Percentiles rank a stretch among this genome's conserved stretches.
Conservation (phyloP, 2,329 filamentous ascomycete species). For the Bipolaris bicolor region DNA sequence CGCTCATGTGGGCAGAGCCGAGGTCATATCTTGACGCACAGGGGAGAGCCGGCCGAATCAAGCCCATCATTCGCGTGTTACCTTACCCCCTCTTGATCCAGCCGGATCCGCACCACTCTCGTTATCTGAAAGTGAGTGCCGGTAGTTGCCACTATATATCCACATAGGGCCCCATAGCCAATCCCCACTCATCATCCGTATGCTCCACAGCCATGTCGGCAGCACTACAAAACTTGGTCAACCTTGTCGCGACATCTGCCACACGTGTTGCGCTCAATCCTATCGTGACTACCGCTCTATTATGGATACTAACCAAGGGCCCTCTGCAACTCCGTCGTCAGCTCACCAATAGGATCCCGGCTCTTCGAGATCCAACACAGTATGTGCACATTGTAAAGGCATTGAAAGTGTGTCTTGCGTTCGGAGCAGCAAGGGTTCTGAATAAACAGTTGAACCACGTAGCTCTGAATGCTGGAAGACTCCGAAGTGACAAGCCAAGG, state of each 20-base stretch:
- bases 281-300: slow-evolving; percentile 35
- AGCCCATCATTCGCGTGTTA: not conserved
- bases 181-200: not conserved
- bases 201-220: slow-evolving; percentile 24
- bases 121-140: not conserved
- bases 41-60: slow-evolving; percentile 6
- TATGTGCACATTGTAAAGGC: slow-evolving; percentile 30
- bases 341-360: slow-evolving; percentile 24
- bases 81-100: slow-evolving; percentile 7
- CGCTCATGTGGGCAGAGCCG: not conserved
- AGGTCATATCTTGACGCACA: slow-evolving; percentile 2
- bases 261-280: slow-evolving; percentile 40
- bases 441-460: slow-evolving; percentile 40
- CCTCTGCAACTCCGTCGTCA: slow-evolving; percentile 34
- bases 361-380: slow-evolving; percentile 32
- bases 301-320: slow-evolving; percentile 41
- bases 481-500: slow-evolving; percentile 42
- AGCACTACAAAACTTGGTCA: slow-evolving; percentile 21
- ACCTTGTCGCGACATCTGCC: slow-evolving; percentile 30
- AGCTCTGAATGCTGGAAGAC: slow-evolving; percentile 50
- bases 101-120: slow-evolving; percentile 11
- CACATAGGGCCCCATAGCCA: not conserved
- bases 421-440: slow-evolving; percentile 40
- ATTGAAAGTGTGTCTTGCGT: slow-evolving; percentile 39
- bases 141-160: not conserved